Percentiles rank a stretch among this genome's conserved stretches.
These are phyloP conservation scores for Durusdinium trenchii DNA, from an alignment of 73 alveolate species.

Conservation along the genomic window DNA sequence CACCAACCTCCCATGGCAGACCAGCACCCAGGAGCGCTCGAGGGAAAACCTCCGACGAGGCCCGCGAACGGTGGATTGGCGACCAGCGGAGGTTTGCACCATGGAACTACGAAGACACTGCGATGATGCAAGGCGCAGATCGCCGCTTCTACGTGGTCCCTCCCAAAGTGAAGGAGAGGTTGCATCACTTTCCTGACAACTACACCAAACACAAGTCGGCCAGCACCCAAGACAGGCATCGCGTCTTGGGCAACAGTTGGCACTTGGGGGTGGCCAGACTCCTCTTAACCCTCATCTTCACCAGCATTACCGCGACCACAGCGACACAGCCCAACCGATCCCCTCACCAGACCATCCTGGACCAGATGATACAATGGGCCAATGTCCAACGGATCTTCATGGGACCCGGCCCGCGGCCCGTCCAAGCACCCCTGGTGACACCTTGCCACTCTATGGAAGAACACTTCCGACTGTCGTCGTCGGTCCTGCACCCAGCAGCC, in stretches of 20 bases:
- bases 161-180: not conserved
- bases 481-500: not conserved
- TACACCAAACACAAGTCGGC: not conserved
- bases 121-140: not conserved
- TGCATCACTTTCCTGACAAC: not conserved
- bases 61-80: not conserved
- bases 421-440: not conserved
- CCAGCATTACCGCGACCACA: not conserved
- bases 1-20: not conserved
- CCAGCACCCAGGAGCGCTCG: not conserved
- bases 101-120: not conserved
- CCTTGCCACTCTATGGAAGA: not conserved
- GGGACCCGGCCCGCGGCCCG: not conserved
- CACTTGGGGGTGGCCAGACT: not conserved
- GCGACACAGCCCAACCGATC: not conserved
- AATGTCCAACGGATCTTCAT: not conserved
- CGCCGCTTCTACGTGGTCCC: not conserved
- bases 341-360: not conserved
- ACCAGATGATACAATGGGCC: not conserved
- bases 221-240: not conserved
- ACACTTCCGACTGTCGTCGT: not conserved
- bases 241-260: conserved; percentile 7
- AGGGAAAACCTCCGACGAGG: not conserved
- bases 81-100: not conserved
- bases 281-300: not conserved